Conservation (phyloP, 2,329 filamentous ascomycete species). For the Fusarium burgessii region DNA sequence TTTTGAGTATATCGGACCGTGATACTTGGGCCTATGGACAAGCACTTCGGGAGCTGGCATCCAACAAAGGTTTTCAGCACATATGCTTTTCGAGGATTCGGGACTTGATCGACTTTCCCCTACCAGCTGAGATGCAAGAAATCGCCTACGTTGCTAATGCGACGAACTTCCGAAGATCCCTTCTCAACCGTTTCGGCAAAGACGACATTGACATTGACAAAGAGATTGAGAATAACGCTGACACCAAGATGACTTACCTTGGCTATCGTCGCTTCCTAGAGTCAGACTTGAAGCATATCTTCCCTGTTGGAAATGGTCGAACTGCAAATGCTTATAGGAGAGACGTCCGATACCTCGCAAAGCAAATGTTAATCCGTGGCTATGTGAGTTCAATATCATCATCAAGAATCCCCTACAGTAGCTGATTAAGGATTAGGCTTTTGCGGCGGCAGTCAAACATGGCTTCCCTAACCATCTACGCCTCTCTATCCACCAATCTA, state of each 20-base stretch:
- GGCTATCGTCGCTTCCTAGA: slow-evolving; percentile 49
- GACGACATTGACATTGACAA: slow-evolving; percentile 46
- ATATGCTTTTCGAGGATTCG: slow-evolving; percentile 61
- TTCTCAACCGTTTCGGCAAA: slow-evolving; percentile 44
- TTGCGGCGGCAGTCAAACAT: slow-evolving; percentile 45
- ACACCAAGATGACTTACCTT: slow-evolving; percentile 48
- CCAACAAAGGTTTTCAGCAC: slow-evolving; percentile 53
- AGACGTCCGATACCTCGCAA: slow-evolving; percentile 47
- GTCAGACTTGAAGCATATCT: slow-evolving; percentile 48
- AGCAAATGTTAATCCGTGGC: slow-evolving; percentile 50
- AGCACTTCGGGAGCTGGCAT: slow-evolving; percentile 54
- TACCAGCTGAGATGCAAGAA: slow-evolving; percentile 56
- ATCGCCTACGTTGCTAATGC: slow-evolving; percentile 53
- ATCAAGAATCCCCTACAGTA: no score
- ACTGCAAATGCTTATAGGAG: slow-evolving; percentile 42
- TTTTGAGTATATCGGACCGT: slow-evolving; percentile 60
- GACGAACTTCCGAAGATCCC: slow-evolving; percentile 47
- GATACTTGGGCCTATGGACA: slow-evolving; percentile 64
- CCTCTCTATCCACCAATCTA: slow-evolving; percentile 49
- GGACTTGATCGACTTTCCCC: slow-evolving; percentile 57
- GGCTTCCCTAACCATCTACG: slow-evolving; percentile 46
- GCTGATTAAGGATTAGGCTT: slow-evolving; percentile 39
- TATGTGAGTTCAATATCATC: slow-evolving; percentile 33
- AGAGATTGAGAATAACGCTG: slow-evolving; percentile 46
- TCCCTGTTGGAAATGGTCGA: slow-evolving; percentile 36